Evolutionary conservation across 352 stramenopile genomes (phyloP), one percentile per base, ranked within the genome.

Genomic region (Globisporangium megalacanthum): DNA sequence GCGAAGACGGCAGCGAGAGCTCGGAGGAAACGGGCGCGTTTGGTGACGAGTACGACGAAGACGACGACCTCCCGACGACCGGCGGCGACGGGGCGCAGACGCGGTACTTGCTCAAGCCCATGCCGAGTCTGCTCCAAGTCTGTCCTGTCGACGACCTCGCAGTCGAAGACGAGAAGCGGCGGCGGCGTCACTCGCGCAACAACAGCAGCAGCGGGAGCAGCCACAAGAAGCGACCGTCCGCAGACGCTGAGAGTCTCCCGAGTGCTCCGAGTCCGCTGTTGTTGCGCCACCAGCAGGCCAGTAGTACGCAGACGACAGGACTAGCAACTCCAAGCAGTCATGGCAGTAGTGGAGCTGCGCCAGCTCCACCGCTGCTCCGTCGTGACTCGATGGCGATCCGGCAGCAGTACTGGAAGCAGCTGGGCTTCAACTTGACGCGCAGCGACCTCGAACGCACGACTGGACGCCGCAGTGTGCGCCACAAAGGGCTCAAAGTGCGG

Each of bases 391-490:
- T 88, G 60, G 80, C 82, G 4, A 91, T 95, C 52, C 81, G 86
- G 42, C 78, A 88, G 62, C 78, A 93, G 62, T 95, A 95, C 62
- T 92, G 79, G 86, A 94, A 73, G 55, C 83, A 95, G 58, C 63
- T 95, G 10, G 86, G 86, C 33, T 79, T 95, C 39, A 92, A 73
- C 69, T 49, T 89, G 25, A 89, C 83, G 10, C 80, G 79, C n/a
- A 82, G 77, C 29, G 83, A 95, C 56, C 59, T 95, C 25, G 83
- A 93, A 62, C 86, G 88, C 52, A 86, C 79, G 37, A 92, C 79
- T 0, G 79, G 79, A 9, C 70, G 69, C 35, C 83, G 79, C 37
- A 79, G 74, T 13, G 67, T 87, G 48, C 81, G 83, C 9, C 75
- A 75, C 8, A 79, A 90, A 33, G 86, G 86, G 0, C 51, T 92